A percentile compares a stretch with the other conserved stretches of the same genome.
Evolutionary conservation across 2,329 filamentous ascomycete genomes (phyloP).

Genomic region (Alternaria tenuissima): DNA sequence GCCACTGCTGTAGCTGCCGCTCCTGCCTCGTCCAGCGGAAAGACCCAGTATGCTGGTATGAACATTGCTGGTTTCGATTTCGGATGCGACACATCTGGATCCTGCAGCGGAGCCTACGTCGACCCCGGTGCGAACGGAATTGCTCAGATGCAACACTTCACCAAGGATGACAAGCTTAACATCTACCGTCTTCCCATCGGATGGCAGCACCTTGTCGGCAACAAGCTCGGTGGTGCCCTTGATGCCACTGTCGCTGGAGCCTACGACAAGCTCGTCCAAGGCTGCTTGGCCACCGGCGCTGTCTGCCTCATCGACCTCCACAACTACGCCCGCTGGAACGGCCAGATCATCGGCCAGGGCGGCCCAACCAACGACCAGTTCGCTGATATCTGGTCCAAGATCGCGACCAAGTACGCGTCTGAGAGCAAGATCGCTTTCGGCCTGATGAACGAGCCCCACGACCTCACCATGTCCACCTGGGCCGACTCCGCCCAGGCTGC

Average conservation of each 20-base stretch:
- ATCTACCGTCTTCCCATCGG: conserved; percentile 65
- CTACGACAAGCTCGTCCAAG: conserved; percentile 65
- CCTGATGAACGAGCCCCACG: conserved; percentile 74
- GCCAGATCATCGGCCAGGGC: conserved; percentile 70
- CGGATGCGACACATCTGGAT: conserved; percentile 50
- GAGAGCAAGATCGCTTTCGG: conserved; percentile 67
- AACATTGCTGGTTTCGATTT: conserved; percentile 62
- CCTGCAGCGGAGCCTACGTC: conserved; percentile 33
- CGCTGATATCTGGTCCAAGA: conserved; percentile 63
- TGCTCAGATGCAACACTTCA: conserved; percentile 66
- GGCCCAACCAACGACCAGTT: conserved; percentile 68
- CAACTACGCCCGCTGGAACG: conserved; percentile 65
- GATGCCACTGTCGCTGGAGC: conserved; percentile 58
- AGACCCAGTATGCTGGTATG: conserved; percentile 46
- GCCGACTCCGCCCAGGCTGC: conserved; percentile 67
- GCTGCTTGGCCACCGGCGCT: conserved; percentile 65
- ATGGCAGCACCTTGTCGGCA: conserved; percentile 69
- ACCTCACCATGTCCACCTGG: conserved; percentile 64
- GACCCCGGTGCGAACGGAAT: conserved; percentile 48
- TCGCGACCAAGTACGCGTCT: conserved; percentile 65
- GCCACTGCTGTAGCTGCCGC: neutral
- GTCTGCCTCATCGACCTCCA: conserved; percentile 66
- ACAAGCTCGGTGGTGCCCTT: conserved; percentile 60
- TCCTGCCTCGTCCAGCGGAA: neutral
- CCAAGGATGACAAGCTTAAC: conserved; percentile 62